A percentile compares a stretch with the other conserved stretches of the same genome.
These are phyloP conservation scores for Cryphonectria naterciae DNA, from an alignment of 2,329 filamentous ascomycete species.

Conservation along the genomic window DNA sequence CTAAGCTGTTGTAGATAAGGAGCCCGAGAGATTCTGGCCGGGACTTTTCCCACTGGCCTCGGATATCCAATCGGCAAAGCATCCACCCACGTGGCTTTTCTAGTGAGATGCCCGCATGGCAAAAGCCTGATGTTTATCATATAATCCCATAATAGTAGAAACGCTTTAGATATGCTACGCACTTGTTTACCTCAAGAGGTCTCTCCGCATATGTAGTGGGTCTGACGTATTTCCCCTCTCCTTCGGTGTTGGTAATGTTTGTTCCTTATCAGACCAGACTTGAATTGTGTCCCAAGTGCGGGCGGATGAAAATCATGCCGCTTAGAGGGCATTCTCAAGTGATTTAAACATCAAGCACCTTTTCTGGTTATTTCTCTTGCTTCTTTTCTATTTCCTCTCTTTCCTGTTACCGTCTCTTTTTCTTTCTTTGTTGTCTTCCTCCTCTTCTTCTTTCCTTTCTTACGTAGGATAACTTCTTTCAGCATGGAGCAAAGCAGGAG, in stretches of 20 bases:
- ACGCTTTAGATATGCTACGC: not conserved
- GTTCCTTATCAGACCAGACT: slow-evolving; percentile 1
- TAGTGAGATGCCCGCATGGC: not conserved
- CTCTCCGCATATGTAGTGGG: not conserved
- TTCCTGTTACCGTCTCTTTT: not conserved
- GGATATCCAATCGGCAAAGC: not conserved
- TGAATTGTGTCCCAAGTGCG: not conserved
- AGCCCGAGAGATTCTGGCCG: not conserved
- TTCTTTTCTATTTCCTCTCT: not conserved
- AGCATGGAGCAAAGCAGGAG: slow-evolving; percentile 20
- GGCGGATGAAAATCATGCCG: not conserved
- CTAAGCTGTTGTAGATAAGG: not conserved
- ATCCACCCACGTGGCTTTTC: not conserved
- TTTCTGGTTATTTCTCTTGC: not conserved
- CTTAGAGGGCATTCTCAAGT: not conserved
- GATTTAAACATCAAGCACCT: not conserved
- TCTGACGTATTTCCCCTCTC: not conserved
- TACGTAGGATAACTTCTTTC: not conserved
- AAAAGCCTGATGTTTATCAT: not conserved
- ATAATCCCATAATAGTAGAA: not conserved
- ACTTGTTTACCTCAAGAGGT: not conserved
- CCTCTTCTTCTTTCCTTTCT: too few species aligned
- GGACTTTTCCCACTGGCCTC: not conserved
- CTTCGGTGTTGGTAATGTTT: not conserved
- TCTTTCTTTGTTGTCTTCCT: too few species aligned